phyloP scores from a whole-genome alignment of 179 eudicot species.

The Patellifolia procumbens region DNA sequence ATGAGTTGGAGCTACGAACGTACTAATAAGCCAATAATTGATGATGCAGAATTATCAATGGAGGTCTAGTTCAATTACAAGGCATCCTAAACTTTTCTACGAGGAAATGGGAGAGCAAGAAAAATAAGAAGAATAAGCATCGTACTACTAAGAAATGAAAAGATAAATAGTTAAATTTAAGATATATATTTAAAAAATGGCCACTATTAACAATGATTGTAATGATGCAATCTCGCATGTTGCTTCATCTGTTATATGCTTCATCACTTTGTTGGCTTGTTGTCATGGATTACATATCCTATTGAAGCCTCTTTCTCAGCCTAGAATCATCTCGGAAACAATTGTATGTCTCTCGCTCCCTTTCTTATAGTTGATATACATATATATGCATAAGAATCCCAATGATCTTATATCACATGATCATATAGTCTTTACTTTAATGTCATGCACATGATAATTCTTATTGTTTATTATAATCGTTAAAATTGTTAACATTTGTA shows the following conservation, averaged over 20 bases:
- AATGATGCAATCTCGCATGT: slow-evolving; percentile 35
- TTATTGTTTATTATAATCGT: too few species aligned
- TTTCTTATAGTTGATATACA: neutral
- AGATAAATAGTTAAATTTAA: neutral
- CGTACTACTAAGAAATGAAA: neutral
- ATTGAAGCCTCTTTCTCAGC: slow-evolving; percentile 64
- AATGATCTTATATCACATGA: neutral
- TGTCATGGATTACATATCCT: slow-evolving; percentile 62
- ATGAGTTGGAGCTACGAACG: neutral
- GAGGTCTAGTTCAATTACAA: slow-evolving; percentile 12
- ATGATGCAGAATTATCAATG: neutral
- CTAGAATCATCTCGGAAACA: slow-evolving; percentile 80
- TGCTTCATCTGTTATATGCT: slow-evolving; percentile 53
- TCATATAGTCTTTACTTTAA: too few species aligned
- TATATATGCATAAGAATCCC: slow-evolving; percentile 5
- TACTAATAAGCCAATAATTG: neutral
- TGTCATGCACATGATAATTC: too few species aligned
- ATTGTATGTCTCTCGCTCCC: slow-evolving; percentile 36
- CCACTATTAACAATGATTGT: slow-evolving; percentile 4
- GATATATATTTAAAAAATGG: slow-evolving; percentile 6
- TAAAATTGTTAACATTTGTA: too few species aligned
- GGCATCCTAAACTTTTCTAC: too few species aligned
- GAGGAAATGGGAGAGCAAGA: neutral
- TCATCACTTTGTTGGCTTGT: slow-evolving; percentile 45
- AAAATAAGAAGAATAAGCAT: neutral